These are phyloP conservation scores for Tagetes erecta DNA, from an alignment of 129 eudicot genomes.

Conservation along the genomic window DNA sequence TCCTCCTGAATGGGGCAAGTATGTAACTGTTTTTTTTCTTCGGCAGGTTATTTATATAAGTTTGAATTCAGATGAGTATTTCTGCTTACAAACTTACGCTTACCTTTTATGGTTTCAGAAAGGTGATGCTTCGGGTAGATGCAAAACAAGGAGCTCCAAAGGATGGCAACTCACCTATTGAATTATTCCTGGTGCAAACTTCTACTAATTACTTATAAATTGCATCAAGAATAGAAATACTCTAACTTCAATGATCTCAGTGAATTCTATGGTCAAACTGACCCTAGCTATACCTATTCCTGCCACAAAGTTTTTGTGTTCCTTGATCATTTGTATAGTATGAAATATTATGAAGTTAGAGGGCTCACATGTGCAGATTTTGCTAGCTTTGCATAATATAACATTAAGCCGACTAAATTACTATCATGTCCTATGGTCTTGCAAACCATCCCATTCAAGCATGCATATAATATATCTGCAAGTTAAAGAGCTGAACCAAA, in stretches of 20 bases:
- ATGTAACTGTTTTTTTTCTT: constrained; percentile 32
- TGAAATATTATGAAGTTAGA: constrained; percentile 1
- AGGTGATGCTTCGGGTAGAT: constrained; percentile 97
- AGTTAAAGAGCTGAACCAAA: not conserved
- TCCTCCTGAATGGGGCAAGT: constrained; percentile 99
- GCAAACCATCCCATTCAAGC: not conserved
- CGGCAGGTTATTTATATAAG: not conserved
- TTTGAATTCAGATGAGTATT: not conserved
- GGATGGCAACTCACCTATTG: constrained; percentile 94
- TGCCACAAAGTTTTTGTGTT: not conserved
- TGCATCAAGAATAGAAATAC: constrained; percentile 8
- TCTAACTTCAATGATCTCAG: constrained; percentile 1
- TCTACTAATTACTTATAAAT: not conserved
- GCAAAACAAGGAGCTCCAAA: constrained; percentile 95
- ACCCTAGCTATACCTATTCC: not conserved
- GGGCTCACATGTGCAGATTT: not conserved
- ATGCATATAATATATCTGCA: not conserved
- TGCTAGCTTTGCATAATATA: not conserved
- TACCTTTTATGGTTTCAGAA: constrained; percentile 49
- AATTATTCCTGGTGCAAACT: constrained; percentile 74
- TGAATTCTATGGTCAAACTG: constrained; percentile 19
- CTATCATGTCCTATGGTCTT: not conserved
- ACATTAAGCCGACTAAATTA: constrained; percentile 6
- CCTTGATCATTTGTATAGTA: constrained; percentile 9
- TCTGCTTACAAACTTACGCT: constrained; percentile 15